phyloP scores from a whole-genome alignment of 208 protist species.

The Lotmaria passim region DNA sequence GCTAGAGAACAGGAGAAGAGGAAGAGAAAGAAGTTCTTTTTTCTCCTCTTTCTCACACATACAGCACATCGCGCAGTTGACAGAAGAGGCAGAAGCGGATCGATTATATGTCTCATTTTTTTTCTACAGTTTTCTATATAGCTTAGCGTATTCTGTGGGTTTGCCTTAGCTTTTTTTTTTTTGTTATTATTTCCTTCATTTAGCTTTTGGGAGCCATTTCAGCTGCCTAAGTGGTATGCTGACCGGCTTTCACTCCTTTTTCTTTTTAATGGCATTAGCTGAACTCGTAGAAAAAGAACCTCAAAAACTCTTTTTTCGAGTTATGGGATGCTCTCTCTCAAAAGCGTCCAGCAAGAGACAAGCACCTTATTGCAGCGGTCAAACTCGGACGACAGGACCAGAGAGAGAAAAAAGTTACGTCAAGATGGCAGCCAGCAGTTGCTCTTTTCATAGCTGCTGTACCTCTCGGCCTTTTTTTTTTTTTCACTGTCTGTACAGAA shows the following conservation, averaged over 20 bases:
- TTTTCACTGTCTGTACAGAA: no score
- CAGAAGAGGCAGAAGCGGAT: not conserved
- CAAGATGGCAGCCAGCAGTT: no score
- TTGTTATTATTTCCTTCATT: slow-evolving; percentile 22
- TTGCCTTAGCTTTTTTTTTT: slow-evolving; percentile 10
- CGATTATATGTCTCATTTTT: not conserved
- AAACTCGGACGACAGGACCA: no score
- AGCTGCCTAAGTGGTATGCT: slow-evolving; percentile 17
- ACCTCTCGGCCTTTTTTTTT: no score
- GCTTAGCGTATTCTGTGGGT: not conserved
- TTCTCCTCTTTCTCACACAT: no score
- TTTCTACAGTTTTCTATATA: not conserved
- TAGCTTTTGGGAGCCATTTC: slow-evolving; percentile 5
- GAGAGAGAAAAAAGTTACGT: no score
- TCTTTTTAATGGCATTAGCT: not conserved
- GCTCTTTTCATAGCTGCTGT: no score
- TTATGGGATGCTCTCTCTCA: no score
- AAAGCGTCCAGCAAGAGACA: no score
- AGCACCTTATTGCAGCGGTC: no score
- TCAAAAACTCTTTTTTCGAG: not conserved
- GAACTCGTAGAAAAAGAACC: not conserved
- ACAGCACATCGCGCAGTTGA: no score
- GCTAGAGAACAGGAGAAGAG: not conserved
- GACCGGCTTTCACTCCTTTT: slow-evolving; percentile 4
- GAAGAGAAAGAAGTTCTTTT: not conserved